Evolutionary conservation across 345 rosid genomes (phyloP).

Genomic region (Ceriops tagal): DNA sequence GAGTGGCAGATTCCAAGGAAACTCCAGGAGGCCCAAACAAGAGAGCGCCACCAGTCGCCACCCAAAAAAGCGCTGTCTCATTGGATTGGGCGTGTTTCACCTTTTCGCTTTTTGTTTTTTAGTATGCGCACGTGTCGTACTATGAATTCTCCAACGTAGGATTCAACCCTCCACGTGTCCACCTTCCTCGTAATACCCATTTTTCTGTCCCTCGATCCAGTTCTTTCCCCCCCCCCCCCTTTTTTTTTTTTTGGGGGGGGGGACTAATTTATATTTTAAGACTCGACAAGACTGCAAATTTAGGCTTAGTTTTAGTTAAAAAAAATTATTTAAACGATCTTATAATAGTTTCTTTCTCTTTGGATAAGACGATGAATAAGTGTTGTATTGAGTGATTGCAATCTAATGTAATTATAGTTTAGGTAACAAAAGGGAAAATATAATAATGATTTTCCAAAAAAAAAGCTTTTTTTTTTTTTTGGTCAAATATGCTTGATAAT

Average conservation of each 20-base stretch:
- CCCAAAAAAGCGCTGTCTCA: constrained; percentile 5
- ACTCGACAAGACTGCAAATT: no score
- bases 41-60: constrained; percentile 6
- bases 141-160: background rate
- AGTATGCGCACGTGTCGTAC: constrained; percentile 22
- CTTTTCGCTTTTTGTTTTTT: background rate
- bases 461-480: no score
- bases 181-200: constrained; percentile 11
- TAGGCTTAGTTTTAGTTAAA: no score
- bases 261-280: background rate
- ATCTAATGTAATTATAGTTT: background rate
- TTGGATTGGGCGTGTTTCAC: background rate
- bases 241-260: background rate
- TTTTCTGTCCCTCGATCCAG: background rate
- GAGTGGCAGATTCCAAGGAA: constrained; percentile 31
- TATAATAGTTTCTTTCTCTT: no score
- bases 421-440: background rate
- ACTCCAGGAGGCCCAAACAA: background rate
- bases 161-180: constrained; percentile 13
- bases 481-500: constrained; percentile 12
- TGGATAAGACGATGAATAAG: no score
- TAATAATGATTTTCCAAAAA: background rate
- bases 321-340: no score
- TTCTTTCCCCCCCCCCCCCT: background rate
- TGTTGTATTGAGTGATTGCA: background rate